Evolutionary conservation across 257 asterid genomes (phyloP).

Genomic region (Marsdenia floribunda): DNA sequence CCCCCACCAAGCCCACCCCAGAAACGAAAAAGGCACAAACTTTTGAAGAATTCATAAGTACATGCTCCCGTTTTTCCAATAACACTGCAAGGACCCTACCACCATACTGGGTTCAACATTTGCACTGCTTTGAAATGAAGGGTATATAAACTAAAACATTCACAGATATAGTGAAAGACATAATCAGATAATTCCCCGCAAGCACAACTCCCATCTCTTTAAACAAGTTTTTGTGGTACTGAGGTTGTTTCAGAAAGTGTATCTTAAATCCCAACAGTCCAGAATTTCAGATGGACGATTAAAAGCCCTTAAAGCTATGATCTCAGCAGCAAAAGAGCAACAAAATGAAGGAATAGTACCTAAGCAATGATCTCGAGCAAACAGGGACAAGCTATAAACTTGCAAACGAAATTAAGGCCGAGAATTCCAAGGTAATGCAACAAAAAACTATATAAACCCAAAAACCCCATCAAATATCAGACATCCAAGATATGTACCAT

Average conservation of each 20-base stretch:
- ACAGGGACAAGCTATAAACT: neutral
- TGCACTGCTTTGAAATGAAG: neutral
- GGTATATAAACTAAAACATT: neutral
- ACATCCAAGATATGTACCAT: conserved; percentile 3
- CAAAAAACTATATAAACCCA: neutral
- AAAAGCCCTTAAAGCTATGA: neutral
- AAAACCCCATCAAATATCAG: neutral
- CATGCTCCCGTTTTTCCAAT: neutral
- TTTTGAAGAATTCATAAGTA: neutral
- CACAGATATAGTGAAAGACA: neutral
- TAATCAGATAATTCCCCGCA: neutral
- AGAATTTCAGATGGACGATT: neutral
- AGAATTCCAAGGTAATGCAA: neutral
- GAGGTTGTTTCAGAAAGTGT: neutral
- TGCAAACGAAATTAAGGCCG: neutral
- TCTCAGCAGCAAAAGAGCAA: neutral
- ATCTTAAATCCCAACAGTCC: neutral
- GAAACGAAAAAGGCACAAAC: neutral
- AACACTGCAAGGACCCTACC: neutral
- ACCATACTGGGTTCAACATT: neutral
- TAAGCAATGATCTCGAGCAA: neutral
- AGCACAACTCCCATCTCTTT: neutral
- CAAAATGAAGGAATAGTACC: neutral
- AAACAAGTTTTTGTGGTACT: neutral
- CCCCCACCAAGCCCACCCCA: neutral